phyloP scores from a whole-genome alignment of 768 basidiomycete species.

The Neoboletus magnificus region DNA sequence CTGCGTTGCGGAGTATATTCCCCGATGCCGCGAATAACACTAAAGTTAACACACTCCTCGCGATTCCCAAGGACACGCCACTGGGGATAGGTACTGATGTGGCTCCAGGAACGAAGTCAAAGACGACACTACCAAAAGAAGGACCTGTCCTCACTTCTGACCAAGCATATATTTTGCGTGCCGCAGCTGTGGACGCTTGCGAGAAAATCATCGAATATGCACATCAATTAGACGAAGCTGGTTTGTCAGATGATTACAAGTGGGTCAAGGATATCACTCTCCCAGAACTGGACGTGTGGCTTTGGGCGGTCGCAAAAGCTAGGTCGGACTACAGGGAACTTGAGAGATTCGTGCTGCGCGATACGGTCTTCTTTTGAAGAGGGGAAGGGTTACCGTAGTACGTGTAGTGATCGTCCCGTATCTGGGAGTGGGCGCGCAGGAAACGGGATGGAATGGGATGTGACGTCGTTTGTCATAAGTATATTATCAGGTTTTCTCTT shows the following conservation, averaged over 20 bases:
- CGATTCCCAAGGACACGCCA: constrained; percentile 17
- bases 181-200: constrained; percentile 77
- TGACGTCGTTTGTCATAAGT: neutral
- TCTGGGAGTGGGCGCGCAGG: neutral
- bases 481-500: neutral
- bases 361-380: constrained; percentile 65
- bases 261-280: constrained; percentile 59
- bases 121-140: constrained; percentile 33
- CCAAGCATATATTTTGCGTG: constrained; percentile 72
- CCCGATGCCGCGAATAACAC: constrained; percentile 41
- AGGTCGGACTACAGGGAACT: constrained; percentile 65
- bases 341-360: constrained; percentile 59
- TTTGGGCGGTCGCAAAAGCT: constrained; percentile 84
- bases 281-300: constrained; percentile 69
- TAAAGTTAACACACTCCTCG: constrained; percentile 41
- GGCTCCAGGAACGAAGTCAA: constrained; percentile 13
- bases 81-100: neutral
- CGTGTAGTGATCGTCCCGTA: neutral
- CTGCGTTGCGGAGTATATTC: constrained; percentile 47
- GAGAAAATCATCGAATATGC: constrained; percentile 62
- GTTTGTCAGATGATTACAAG: constrained; percentile 25
- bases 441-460: neutral
- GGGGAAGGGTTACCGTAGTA: neutral
- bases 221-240: constrained; percentile 29
- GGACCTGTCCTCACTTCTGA: constrained; percentile 54